Conservation (phyloP, 2,329 filamentous ascomycete species). For the Phyllosticta capitalensis region DNA sequence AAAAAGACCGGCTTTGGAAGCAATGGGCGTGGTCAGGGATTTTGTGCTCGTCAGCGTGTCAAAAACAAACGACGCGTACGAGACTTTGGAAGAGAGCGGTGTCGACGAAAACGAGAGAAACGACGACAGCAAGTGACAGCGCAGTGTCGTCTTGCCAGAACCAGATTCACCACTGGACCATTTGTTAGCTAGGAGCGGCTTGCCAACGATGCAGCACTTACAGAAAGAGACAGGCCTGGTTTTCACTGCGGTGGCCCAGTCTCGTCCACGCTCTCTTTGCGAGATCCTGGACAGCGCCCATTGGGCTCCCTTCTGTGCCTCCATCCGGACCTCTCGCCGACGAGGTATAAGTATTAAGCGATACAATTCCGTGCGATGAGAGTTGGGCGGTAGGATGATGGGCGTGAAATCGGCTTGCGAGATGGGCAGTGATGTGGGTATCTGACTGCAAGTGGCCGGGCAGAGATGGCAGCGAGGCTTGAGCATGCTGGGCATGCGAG, state of each 20-base stretch:
- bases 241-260: slow-evolving; percentile 80
- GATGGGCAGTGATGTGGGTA: slow-evolving; percentile 69
- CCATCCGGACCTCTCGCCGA: slow-evolving; percentile 85
- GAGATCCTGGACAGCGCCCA: slow-evolving; percentile 86
- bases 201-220: slow-evolving; percentile 43
- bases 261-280: slow-evolving; percentile 78
- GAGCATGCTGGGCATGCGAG: slow-evolving; percentile 52
- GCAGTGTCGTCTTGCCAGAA: slow-evolving; percentile 88
- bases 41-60: slow-evolving; percentile 96
- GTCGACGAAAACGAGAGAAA: slow-evolving; percentile 86
- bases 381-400: slow-evolving; percentile 78
- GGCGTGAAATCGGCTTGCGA: slow-evolving; percentile 86
- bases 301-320: slow-evolving; percentile 80
- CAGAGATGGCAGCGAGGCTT: slow-evolving; percentile 79
- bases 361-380: slow-evolving; percentile 84
- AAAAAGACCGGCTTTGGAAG: slow-evolving; percentile 90
- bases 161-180: slow-evolving; percentile 79
- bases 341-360: slow-evolving; percentile 88
- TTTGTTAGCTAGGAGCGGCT: slow-evolving; percentile 16
- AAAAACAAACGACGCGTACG: slow-evolving; percentile 88
- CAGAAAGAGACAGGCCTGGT: slow-evolving; percentile 88
- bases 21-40: slow-evolving; percentile 87
- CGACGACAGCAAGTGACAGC: slow-evolving; percentile 77
- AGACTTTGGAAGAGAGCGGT: slow-evolving; percentile 85
- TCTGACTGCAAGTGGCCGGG: slow-evolving; percentile 74